phyloP scores from a whole-genome alignment of 2,329 filamentous ascomycete genomes.

The Diaporthe sp. region DNA sequence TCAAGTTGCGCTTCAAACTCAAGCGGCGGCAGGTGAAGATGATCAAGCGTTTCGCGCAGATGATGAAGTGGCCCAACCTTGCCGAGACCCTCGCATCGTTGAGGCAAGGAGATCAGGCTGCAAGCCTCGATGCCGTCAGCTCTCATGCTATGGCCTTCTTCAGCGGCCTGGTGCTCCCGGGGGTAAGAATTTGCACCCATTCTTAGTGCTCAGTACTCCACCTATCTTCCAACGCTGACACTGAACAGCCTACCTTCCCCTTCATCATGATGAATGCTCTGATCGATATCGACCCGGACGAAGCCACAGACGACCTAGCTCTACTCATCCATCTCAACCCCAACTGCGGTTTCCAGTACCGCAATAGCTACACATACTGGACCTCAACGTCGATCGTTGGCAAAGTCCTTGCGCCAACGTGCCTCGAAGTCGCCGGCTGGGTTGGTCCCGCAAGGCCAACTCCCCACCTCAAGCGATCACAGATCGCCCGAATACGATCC shows the following conservation, averaged over 20 bases:
- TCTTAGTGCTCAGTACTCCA: background rate
- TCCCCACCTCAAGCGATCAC: conserved; percentile 74
- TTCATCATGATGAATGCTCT: conserved; percentile 85
- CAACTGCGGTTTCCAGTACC: conserved; percentile 82
- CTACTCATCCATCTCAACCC: conserved; percentile 78
- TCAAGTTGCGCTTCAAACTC: conserved; percentile 74
- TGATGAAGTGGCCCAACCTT: conserved; percentile 85
- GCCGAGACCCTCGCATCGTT: conserved; percentile 74
- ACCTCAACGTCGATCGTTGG: conserved; percentile 79
- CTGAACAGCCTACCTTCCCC: conserved; percentile 69
- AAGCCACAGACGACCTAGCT: conserved; percentile 74
- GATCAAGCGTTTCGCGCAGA: conserved; percentile 76
- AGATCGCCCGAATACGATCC: conserved; percentile 79
- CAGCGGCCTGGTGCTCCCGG: conserved; percentile 79
- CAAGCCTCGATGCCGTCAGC: conserved; percentile 71
- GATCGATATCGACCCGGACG: conserved; percentile 80
- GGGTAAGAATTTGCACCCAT: conserved; percentile 62
- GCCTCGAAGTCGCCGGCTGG: conserved; percentile 80
- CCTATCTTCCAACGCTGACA: background rate
- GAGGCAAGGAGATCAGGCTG: conserved; percentile 71
- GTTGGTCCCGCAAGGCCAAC: conserved; percentile 80
- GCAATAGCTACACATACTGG: conserved; percentile 83
- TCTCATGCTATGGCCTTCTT: conserved; percentile 85
- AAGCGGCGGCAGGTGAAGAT: conserved; percentile 79
- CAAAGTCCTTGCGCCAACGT: conserved; percentile 81